These are phyloP conservation scores for Pseudogymnoascus sp. DNA, from an alignment of 2,329 filamentous ascomycete species.

Conservation along the genomic window DNA sequence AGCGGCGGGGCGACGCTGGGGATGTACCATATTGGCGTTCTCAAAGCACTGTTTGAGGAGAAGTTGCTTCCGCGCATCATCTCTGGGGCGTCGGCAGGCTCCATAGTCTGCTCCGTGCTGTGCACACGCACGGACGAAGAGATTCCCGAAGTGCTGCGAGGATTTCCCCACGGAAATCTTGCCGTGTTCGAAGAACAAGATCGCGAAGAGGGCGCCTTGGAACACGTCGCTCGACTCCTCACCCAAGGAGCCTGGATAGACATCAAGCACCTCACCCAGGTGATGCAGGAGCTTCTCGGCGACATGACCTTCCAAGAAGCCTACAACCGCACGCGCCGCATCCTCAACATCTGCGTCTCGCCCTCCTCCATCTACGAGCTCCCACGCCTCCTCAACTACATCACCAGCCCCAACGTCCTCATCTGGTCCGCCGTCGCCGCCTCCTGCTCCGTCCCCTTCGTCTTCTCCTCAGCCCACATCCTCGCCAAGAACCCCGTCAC, in stretches of 20 bases:
- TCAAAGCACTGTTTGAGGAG: constrained; percentile 57
- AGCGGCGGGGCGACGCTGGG: constrained; percentile 65
- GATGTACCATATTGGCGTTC: constrained; percentile 63
- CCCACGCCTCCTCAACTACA: constrained; percentile 80
- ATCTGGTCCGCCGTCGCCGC: constrained; percentile 97
- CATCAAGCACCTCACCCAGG: constrained; percentile 68
- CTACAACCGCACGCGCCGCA: constrained; percentile 85
- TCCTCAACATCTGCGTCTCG: constrained; percentile 90
- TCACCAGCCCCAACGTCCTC: constrained; percentile 87
- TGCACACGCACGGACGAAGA: constrained; percentile 57
- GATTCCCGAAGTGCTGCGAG: constrained; percentile 47
- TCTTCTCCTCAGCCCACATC: constrained; percentile 72
- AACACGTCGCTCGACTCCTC: constrained; percentile 62
- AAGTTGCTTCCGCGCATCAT: constrained; percentile 58
- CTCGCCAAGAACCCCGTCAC: constrained; percentile 80
- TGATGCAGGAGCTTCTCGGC: constrained; percentile 73
- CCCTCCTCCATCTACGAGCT: constrained; percentile 81
- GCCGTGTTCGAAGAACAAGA: constrained; percentile 53
- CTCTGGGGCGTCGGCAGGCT: constrained; percentile 61
- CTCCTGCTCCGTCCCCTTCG: constrained; percentile 82
- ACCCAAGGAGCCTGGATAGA: constrained; percentile 82
- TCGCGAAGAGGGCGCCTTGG: constrained; percentile 54
- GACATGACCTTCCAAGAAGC: constrained; percentile 94
- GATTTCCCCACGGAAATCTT: constrained; percentile 54
- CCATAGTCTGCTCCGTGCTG: constrained; percentile 57